A percentile compares a stretch with the other conserved stretches of the same genome.
Conservation (phyloP, 1,284 basidiomycete species). For the Sanghuangporus baumii region DNA sequence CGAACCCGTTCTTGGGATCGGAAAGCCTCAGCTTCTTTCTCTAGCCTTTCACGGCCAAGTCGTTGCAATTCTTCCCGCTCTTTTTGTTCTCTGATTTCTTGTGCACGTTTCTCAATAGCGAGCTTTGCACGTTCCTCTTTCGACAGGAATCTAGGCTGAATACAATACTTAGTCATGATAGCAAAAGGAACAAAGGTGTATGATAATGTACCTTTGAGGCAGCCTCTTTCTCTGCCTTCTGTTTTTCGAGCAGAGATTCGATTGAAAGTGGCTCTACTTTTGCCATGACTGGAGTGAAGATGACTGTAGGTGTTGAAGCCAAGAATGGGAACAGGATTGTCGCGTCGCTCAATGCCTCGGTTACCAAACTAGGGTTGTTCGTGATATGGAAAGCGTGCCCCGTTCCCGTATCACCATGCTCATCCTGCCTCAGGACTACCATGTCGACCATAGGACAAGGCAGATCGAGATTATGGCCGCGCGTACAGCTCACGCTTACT, state of each 20-base stretch:
- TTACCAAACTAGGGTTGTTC: background rate
- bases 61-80: slow-evolving; percentile 53
- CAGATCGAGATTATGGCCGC: background rate
- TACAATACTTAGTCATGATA: background rate
- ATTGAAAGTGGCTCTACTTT: slow-evolving; percentile 70
- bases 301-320: background rate
- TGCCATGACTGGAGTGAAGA: slow-evolving; percentile 29
- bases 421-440: slow-evolving; percentile 3
- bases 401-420: background rate
- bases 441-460: background rate
- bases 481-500: slow-evolving; percentile 29
- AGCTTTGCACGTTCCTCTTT: slow-evolving; percentile 86
- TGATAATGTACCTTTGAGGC: slow-evolving; percentile 67
- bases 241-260: slow-evolving; percentile 79
- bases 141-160: slow-evolving; percentile 82
- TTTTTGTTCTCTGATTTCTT: slow-evolving; percentile 68
- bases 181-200: slow-evolving; percentile 13
- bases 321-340: background rate
- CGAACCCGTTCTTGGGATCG: slow-evolving; percentile 39
- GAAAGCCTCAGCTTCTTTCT: slow-evolving; percentile 69
- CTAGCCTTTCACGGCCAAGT: slow-evolving; percentile 60
- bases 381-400: background rate
- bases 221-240: slow-evolving; percentile 82
- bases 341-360: background rate
- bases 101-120: slow-evolving; percentile 80